phyloP scores from a whole-genome alignment of 306 rosid genomes.

The Nissolia schottii region DNA sequence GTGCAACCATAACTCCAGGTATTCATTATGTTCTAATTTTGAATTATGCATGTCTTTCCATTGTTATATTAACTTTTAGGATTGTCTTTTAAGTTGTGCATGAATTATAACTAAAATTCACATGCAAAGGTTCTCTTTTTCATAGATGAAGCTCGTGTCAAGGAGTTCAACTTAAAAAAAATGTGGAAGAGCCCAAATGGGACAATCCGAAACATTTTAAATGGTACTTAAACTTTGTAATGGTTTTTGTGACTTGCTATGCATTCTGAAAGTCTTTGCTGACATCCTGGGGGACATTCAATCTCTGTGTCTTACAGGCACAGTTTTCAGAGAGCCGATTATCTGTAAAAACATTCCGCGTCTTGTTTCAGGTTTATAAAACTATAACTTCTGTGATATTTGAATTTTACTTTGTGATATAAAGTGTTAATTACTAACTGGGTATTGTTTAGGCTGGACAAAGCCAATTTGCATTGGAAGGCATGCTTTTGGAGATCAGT shows the following conservation, averaged over 20 bases:
- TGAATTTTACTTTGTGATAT: background rate
- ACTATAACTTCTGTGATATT: slow-evolving; percentile 4
- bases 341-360: slow-evolving; percentile 89
- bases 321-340: slow-evolving; percentile 96
- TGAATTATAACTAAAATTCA: slow-evolving; percentile 25
- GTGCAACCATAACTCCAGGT: slow-evolving; percentile 99
- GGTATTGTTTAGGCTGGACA: slow-evolving; percentile 67
- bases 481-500: slow-evolving; percentile 98
- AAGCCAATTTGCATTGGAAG: slow-evolving; percentile 98
- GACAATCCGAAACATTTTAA: slow-evolving; percentile 88
- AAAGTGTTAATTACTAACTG: slow-evolving; percentile 1
- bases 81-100: background rate
- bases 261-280: background rate
- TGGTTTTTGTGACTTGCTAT: slow-evolving; percentile 12
- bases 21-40: slow-evolving; percentile 5
- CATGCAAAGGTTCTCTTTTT: slow-evolving; percentile 24
- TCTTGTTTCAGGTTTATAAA: slow-evolving; percentile 75
- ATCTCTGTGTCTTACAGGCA: slow-evolving; percentile 49
- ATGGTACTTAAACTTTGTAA: slow-evolving; percentile 52
- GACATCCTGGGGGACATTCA: background rate
- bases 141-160: slow-evolving; percentile 80
- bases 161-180: slow-evolving; percentile 73
- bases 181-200: slow-evolving; percentile 99
- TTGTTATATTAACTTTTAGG: background rate
- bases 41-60: background rate